These are phyloP conservation scores for Pseudogymnoascus sp. DNA, from an alignment of 2,329 filamentous ascomycete species.

Conservation along the genomic window DNA sequence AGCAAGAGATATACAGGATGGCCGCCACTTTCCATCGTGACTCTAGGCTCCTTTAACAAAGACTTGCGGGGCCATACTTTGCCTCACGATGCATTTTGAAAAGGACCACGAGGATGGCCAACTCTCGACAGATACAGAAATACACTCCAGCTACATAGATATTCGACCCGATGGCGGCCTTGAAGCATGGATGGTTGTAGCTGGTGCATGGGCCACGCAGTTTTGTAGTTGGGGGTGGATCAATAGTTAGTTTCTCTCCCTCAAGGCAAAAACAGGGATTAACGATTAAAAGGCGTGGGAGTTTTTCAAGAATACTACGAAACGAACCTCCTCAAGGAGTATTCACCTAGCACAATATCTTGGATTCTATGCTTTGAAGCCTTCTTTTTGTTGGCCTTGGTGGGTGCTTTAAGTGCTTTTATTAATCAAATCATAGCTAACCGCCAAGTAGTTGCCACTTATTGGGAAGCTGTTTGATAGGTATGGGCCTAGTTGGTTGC, in stretches of 20 bases:
- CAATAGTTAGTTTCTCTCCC: neutral
- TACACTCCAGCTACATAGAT: neutral
- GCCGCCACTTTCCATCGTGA: neutral
- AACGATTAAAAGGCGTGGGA: slow-evolving; percentile 33
- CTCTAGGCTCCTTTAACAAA: neutral
- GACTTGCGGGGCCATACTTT: neutral
- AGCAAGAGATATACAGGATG: neutral
- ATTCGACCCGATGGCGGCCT: slow-evolving; percentile 41
- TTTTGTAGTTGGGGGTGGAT: slow-evolving; percentile 41
- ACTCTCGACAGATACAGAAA: neutral
- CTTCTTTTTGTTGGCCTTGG: slow-evolving; percentile 37
- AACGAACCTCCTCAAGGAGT: slow-evolving; percentile 35
- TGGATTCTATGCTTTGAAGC: slow-evolving; percentile 48
- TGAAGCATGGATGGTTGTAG: slow-evolving; percentile 46
- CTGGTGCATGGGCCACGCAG: slow-evolving; percentile 34
- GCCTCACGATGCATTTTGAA: neutral
- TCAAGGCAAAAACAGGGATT: neutral
- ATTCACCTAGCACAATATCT: slow-evolving; percentile 42
- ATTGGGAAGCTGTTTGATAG: slow-evolving; percentile 53
- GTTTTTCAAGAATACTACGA: slow-evolving; percentile 50
- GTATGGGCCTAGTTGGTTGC: slow-evolving; percentile 47
- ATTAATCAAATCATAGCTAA: neutral
- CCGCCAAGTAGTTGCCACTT: slow-evolving; percentile 25
- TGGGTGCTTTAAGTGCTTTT: slow-evolving; percentile 35
- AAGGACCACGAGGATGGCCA: neutral